A percentile compares a stretch with the other conserved stretches of the same genome.
These are phyloP conservation scores for Pseudogymnoascus sp. DNA, from an alignment of 2,329 filamentous ascomycete genomes.

Conservation along the genomic window DNA sequence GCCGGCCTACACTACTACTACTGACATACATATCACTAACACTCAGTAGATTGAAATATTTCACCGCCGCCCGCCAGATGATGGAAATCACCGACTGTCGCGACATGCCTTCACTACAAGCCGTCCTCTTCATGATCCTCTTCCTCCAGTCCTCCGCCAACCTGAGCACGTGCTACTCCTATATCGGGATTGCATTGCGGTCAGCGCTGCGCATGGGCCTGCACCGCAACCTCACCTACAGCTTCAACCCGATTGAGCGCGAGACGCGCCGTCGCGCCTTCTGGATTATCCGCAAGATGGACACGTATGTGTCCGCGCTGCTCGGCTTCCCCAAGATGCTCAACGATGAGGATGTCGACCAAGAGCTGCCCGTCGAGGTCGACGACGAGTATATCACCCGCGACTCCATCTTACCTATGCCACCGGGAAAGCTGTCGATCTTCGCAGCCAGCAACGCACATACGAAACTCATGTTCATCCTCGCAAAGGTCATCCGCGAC, in stretches of 20 bases:
- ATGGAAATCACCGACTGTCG: slow-evolving; percentile 62
- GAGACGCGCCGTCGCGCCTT: slow-evolving; percentile 57
- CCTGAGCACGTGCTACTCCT: slow-evolving; percentile 70
- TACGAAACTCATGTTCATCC: slow-evolving; percentile 52
- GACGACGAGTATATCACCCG: slow-evolving; percentile 60
- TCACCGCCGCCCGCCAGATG: slow-evolving; percentile 56
- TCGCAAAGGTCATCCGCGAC: slow-evolving; percentile 54
- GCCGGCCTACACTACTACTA: slow-evolving; percentile 23
- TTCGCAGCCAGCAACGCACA: slow-evolving; percentile 60
- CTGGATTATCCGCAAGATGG: slow-evolving; percentile 61
- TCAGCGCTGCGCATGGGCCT: slow-evolving; percentile 70
- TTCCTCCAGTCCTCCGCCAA: slow-evolving; percentile 75
- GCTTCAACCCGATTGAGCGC: slow-evolving; percentile 53
- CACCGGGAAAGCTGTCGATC: slow-evolving; percentile 46
- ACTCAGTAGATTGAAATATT: slow-evolving; percentile 58
- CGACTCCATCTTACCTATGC: slow-evolving; percentile 45
- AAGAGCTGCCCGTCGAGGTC: slow-evolving; percentile 54
- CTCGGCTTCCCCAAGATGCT: slow-evolving; percentile 58
- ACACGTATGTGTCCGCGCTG: slow-evolving; percentile 60
- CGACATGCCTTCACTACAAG: slow-evolving; percentile 65
- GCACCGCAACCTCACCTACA: slow-evolving; percentile 60
- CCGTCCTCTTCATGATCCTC: slow-evolving; percentile 69
- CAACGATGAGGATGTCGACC: slow-evolving; percentile 56
- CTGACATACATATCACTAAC: neutral
- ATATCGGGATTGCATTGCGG: slow-evolving; percentile 67